Conservation (phyloP, 1,139 yeast genomes). For the Blastobotrys persicus region DNA sequence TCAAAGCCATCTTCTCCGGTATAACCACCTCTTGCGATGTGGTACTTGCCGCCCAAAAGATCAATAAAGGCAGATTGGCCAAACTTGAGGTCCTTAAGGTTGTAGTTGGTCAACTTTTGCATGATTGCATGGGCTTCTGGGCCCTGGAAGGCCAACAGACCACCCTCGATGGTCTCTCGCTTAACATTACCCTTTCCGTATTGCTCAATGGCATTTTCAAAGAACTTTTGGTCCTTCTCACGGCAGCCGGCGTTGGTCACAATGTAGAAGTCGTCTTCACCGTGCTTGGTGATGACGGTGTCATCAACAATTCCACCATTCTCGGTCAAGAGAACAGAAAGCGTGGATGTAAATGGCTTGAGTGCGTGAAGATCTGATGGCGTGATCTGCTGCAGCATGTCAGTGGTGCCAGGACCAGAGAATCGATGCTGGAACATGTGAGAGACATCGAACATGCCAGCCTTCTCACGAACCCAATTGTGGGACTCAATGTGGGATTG, state of each 20-base stretch:
- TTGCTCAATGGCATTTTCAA: constrained; percentile 51
- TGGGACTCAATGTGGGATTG: constrained; percentile 92
- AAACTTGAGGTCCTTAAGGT: constrained; percentile 62
- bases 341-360: constrained; percentile 59
- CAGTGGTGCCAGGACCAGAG: constrained; percentile 64
- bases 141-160: constrained; percentile 88
- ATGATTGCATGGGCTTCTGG: constrained; percentile 71
- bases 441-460: constrained; percentile 92
- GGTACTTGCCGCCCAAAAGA: constrained; percentile 49
- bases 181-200: constrained; percentile 42
- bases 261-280: constrained; percentile 72
- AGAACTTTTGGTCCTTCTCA: constrained; percentile 68
- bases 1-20: constrained; percentile 99
- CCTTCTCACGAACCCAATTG: constrained; percentile 84
- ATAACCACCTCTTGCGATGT: constrained; percentile 90
- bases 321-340: constrained; percentile 73
- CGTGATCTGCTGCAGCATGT: constrained; percentile 71
- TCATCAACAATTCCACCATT: constrained; percentile 85
- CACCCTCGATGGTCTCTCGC: constrained; percentile 68
- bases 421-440: constrained; percentile 93
- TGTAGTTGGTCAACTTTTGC: constrained; percentile 59
- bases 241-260: constrained; percentile 98
- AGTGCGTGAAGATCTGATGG: constrained; percentile 74
- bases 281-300: constrained; percentile 83
- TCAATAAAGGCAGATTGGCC: constrained; percentile 65